phyloP scores from a whole-genome alignment of 805 yeast species.

The Saturnispora silvae region DNA sequence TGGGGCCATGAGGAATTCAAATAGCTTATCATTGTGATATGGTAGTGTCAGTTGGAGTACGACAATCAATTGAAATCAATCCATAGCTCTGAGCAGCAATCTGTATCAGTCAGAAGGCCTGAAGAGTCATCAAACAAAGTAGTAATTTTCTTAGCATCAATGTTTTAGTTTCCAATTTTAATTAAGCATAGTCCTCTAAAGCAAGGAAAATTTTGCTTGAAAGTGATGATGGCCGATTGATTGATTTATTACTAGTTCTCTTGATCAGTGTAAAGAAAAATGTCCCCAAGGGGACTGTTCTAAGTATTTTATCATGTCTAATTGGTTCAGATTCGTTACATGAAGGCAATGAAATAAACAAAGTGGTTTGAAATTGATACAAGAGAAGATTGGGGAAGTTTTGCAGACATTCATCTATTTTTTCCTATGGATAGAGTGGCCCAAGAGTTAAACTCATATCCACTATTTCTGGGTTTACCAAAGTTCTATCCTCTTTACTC shows the following conservation, averaged over 20 bases:
- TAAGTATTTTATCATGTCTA: constrained; percentile 48
- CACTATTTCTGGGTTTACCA: constrained; percentile 42
- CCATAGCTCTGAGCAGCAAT: too few species aligned
- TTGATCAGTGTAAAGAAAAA: constrained; percentile 17
- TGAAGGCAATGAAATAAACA: constrained; percentile 15
- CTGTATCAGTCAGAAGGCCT: too few species aligned
- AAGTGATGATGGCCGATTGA: constrained; percentile 25
- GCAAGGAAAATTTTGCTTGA: constrained; percentile 25
- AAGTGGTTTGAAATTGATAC: constrained; percentile 5
- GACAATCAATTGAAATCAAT: constrained; percentile 19
- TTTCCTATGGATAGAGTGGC: constrained; percentile 28
- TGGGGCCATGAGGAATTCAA: constrained; percentile 8
- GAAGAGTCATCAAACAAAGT: constrained; percentile 73
- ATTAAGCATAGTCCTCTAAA: constrained; percentile 31
- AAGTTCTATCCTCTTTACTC: constrained; percentile 34
- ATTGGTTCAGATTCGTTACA: constrained; percentile 32
- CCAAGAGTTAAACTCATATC: constrained; percentile 6
- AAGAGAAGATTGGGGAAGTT: constrained; percentile 52
- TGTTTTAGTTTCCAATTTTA: constrained; percentile 53
- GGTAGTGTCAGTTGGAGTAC: constrained; percentile 28
- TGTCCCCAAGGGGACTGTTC: constrained; percentile 36
- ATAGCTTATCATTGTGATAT: constrained; percentile 19
- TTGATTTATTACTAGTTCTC: constrained; percentile 8
- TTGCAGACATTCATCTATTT: constrained; percentile 60
- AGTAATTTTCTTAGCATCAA: constrained; percentile 60